Base-by-base conservation (phyloP, 73 alveolate species). In the Uronychia binucleata region DNA sequence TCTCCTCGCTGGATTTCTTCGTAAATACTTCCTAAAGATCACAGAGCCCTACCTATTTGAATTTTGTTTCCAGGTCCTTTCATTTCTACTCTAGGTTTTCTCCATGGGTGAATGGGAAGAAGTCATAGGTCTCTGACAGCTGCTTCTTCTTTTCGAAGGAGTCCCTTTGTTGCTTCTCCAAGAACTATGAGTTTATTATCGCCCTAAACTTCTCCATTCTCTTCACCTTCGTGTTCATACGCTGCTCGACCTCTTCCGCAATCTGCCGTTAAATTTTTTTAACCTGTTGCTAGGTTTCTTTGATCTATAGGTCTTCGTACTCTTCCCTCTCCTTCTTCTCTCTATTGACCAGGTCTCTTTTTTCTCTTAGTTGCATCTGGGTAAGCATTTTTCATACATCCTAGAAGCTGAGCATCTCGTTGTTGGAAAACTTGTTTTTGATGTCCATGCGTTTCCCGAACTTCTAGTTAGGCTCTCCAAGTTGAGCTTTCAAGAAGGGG, bases 91-190 rank as follows among this genome's bases (percentile, higher is more conserved):
- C 84, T 27, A 78, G 32, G 33, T 78, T 34, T 31, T 78, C 84
- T 31, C 84, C 84, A 33, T 78, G 84, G 1, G 84, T 78, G 31
- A 32, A 78, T 25, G 84, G 84, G 84, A 78, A 78, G 84, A 30
- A 78, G 32, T 78, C 84, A 34, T 78, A 78, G 67, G 84, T 31
- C 26, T 78, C 84, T 26, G 31, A 30, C 1, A 32, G 84, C 30
- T 33, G 30, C 31, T 30, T 32, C 26, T 31, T 33, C 26, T 14
- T 78, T 8, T 78, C 76, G 31, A 31, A 34, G 13, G 1, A 26
- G 32, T 78, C 84, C 33, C 26, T 14, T 33, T 32, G 30, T 34
- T 34, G 32, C 32, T 78, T 78, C 33, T 78, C 76, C 67, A 46
- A 46, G 67, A 46, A 46, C 19, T 46, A 19, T 5, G 67, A 46